Conservation (phyloP, 129 eudicot genomes). For the Lonicera japonica region DNA sequence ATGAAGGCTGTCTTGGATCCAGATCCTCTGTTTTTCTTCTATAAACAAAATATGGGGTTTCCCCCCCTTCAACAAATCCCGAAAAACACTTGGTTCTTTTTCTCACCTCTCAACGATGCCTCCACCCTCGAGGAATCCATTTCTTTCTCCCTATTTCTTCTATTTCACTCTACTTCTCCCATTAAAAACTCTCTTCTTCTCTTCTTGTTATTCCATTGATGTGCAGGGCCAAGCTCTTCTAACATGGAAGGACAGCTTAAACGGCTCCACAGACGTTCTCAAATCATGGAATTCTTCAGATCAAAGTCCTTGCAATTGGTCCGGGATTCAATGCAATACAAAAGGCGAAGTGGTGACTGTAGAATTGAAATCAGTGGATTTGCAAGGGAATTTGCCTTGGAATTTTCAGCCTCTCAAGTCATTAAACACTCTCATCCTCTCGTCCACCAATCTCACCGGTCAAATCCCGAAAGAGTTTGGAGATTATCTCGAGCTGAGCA, state of each 20-base stretch:
- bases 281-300: slow-evolving; percentile 61
- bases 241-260: slow-evolving; percentile 69
- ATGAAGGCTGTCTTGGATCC: slow-evolving; percentile 52
- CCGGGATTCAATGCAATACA: slow-evolving; percentile 67
- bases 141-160: slow-evolving; percentile 7
- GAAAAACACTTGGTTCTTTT: slow-evolving; percentile 28
- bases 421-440: slow-evolving; percentile 43
- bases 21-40: slow-evolving; percentile 64
- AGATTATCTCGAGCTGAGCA: slow-evolving; percentile 47
- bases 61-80: slow-evolving; percentile 89
- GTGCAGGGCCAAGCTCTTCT: slow-evolving; percentile 77
- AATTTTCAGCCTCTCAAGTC: slow-evolving; percentile 48
- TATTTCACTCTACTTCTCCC: slow-evolving; percentile 15
- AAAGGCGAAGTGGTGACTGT: slow-evolving; percentile 37
- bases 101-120: slow-evolving; percentile 45
- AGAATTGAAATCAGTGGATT: slow-evolving; percentile 42
- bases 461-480: slow-evolving; percentile 70
- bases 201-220: slow-evolving; percentile 53
- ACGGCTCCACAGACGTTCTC: slow-evolving; percentile 34
- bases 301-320: slow-evolving; percentile 69
- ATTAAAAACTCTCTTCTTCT: slow-evolving; percentile 19
- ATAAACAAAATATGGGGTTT: slow-evolving; percentile 92
- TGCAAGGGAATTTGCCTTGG: slow-evolving; percentile 76
- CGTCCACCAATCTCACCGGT: slow-evolving; percentile 80
- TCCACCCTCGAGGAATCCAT: slow-evolving; percentile 45